Percentiles rank a stretch among this genome's conserved stretches.
Conservation (phyloP, 768 basidiomycete species). For the Hebeloma cylindrosporum region DNA sequence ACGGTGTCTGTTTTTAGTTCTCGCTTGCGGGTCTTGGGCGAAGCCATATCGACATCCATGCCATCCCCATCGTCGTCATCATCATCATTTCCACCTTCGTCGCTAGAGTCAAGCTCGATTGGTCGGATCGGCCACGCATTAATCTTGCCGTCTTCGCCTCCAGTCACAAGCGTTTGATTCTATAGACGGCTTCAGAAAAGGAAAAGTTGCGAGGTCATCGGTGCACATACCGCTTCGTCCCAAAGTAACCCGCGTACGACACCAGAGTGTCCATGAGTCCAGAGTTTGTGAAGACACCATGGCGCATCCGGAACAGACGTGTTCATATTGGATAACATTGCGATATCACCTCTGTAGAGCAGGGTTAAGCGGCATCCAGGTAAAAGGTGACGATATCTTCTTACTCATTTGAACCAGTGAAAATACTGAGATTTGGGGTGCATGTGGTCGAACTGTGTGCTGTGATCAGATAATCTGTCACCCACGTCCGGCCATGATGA, state of each 20-base stretch:
- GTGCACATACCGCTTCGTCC: slow-evolving; percentile 48
- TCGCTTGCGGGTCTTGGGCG: slow-evolving; percentile 19
- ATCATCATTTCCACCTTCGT: slow-evolving; percentile 7
- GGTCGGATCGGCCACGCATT: slow-evolving; percentile 26
- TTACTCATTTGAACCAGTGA: slow-evolving; percentile 76
- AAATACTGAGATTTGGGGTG: slow-evolving; percentile 47
- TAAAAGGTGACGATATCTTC: slow-evolving; percentile 15
- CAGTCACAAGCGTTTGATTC: slow-evolving; percentile 28
- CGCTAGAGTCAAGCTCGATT: slow-evolving; percentile 7
- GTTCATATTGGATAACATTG: slow-evolving; percentile 48
- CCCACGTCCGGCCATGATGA: slow-evolving; percentile 60
- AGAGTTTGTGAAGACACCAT: slow-evolving; percentile 53
- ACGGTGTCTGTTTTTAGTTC: slow-evolving; percentile 12
- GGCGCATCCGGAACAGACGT: slow-evolving; percentile 36
- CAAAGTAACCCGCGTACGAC: slow-evolving; percentile 56
- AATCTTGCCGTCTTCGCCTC: slow-evolving; percentile 33
- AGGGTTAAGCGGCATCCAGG: background rate
- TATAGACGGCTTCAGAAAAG: slow-evolving; percentile 2
- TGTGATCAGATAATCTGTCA: slow-evolving; percentile 75
- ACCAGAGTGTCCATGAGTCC: slow-evolving; percentile 56
- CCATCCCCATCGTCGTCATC: slow-evolving; percentile 13
- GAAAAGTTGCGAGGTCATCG: background rate
- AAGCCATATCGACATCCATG: slow-evolving; percentile 20
- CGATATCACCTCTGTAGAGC: slow-evolving; percentile 52
- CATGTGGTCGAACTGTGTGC: slow-evolving; percentile 39